Evolutionary conservation across 2,329 filamentous ascomycete genomes (phyloP), one percentile per base, ranked within the genome.

Genomic region (Zarea fungicola): DNA sequence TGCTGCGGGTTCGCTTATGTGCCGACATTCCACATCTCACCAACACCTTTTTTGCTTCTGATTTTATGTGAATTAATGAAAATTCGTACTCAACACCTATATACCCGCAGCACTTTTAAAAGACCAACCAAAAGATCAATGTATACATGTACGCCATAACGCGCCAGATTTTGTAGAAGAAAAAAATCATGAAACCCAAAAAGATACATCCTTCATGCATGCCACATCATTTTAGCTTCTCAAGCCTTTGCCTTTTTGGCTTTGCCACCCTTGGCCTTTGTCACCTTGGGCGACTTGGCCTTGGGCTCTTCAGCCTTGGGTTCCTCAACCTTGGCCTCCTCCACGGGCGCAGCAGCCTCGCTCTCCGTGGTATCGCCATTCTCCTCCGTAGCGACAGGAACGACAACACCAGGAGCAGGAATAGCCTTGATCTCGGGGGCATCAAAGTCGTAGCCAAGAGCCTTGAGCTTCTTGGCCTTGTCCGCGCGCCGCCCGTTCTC

Each of bases 371-470:
- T 22, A 21, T 35, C 21, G 45, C 68, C 63, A 47, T 65, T 63
- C 48, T 55, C 51, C 44, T 65, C 62, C 16, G 50, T 55, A 16
- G 64, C 61, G 11, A 56, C 64, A 25, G 69, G 66, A 28, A 70
- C 32, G 25, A 34, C 56, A 22, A 65, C 61, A 31, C 64, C 63
- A n/a, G 72, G 70, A 21, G 69, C 60, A 11, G 73, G 68, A 2
- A 70, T 63, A 8, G 62, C 63, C 74, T 88, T 95, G 56, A 96
- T 69, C 56, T 76, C 71, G 1, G 89, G 89, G 19, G 81, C 78
- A 44, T 88, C 80, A 61, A 89, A 91, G 52, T 93, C 84, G 67
- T 99, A 97, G 9, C 87, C 92, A 52, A 95, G 68, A 35, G 77
- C 82, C 75, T 88, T 84, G 56, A 96, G 72, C 71, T 87, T 87